Evolutionary conservation across 164 flowering plant species (phyloP), one percentile per base, ranked within the genome.

Genomic region (Magnolia officinalis): DNA sequence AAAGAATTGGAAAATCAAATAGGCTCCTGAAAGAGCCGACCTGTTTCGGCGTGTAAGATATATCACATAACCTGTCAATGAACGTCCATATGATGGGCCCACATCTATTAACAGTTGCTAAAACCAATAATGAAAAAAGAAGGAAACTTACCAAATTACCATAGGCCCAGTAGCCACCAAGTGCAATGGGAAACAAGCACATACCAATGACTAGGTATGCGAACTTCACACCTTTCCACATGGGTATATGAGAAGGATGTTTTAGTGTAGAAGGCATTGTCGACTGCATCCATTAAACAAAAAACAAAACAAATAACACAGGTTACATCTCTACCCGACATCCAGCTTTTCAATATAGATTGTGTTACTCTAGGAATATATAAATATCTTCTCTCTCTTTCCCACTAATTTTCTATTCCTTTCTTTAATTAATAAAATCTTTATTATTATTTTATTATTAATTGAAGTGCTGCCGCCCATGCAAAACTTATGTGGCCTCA

Each of bases 81-180:
- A 5, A 37, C 6, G 45, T 37, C 45, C 45, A 37, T 37, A 37
- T 37, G 45, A 37, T 37, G 45, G 45, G 45, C 45, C 45, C 45
- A 37, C 45, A 37, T 37, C 45, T 37, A 37, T 37, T 4, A 3
- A 37, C 0, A 37, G 45, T 37, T 37, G 6, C 45, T 37, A 4
- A 37, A 4, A 37, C 45, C 45, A 37, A 37, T 37, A 37, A 37
- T 26, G 45, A 37, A 37, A 31, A 29, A 6, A 5, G 31, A 45
- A 11, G 61, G 8, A 23, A 68, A 50, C 52, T 79, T 83, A 90
- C 96, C 93, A 29, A 18, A 58, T 85, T 80, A 9, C 96, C 95
- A 66, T 90, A 91, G 0, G 91, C 92, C 97, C 97, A 90, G 76
- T 82, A 91, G 49, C 96, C 97, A 8, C 83, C 94, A 13, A 92